phyloP scores from a whole-genome alignment of 805 yeast species.

The Candida maris region DNA sequence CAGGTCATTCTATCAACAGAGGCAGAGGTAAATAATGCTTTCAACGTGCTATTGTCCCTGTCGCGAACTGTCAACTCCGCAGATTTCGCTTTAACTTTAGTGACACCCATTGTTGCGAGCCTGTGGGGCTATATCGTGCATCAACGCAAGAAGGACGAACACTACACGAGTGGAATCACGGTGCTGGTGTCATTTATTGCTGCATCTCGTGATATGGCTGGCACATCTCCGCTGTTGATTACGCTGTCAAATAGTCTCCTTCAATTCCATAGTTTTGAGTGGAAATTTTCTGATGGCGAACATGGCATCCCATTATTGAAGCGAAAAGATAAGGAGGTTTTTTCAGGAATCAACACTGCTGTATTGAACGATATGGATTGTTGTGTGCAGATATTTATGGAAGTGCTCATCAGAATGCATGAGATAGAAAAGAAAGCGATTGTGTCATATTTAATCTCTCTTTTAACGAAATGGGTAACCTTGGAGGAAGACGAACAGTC shows the following conservation, averaged over 20 bases:
- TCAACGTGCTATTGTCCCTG: conserved; percentile 64
- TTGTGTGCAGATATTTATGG: conserved; percentile 35
- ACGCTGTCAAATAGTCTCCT: conserved; percentile 16
- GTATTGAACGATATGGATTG: conserved; percentile 41
- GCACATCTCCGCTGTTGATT: conserved; percentile 11
- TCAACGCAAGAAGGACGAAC: conserved; percentile 30
- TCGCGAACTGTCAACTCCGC: conserved; percentile 40
- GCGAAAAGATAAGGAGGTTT: conserved; percentile 11
- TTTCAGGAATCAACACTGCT: conserved; percentile 3
- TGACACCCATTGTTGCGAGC: conserved; percentile 25
- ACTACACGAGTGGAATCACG: conserved; percentile 34
- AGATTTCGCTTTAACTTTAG: conserved; percentile 34
- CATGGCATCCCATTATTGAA: conserved; percentile 31
- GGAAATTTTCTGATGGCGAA: conserved; percentile 43
- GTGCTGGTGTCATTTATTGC: conserved; percentile 34
- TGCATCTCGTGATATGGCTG: conserved; percentile 10
- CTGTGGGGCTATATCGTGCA: conserved; percentile 46
- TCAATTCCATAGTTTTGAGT: conserved; percentile 30
- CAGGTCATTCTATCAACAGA: conserved; percentile 40
- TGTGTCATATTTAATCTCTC: conserved; percentile 43
- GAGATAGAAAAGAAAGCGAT: conserved; percentile 46
- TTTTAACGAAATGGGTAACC: conserved; percentile 61
- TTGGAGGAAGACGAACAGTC: conserved; percentile 10
- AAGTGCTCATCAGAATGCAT: conserved; percentile 30
- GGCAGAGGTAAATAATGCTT: conserved; percentile 51